These are phyloP conservation scores for Wallacemonas rigidus DNA, from an alignment of 208 protist species.

Conservation along the genomic window DNA sequence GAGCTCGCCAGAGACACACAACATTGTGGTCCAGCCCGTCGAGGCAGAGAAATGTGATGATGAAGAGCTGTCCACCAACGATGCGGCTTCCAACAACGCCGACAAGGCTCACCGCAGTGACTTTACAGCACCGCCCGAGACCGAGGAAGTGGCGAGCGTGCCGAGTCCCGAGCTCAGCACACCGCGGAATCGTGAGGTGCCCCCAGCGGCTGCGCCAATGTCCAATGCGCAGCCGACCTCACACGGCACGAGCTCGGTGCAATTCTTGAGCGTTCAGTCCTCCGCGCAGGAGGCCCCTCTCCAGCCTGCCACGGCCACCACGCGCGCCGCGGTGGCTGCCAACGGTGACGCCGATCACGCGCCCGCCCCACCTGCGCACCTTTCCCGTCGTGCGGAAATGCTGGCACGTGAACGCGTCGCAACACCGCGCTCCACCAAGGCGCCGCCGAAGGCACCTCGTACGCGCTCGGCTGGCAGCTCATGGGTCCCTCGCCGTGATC, in stretches of 20 bases:
- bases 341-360: neutral
- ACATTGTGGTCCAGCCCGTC: neutral
- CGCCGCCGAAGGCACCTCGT: constrained; percentile 20
- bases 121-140: neutral
- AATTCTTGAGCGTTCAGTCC: constrained; percentile 14
- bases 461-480: constrained; percentile 26
- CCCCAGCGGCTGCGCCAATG: neutral
- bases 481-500: constrained; percentile 1
- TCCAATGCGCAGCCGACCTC: neutral
- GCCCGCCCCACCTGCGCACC: constrained; percentile 17
- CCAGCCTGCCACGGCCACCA: constrained; percentile 5
- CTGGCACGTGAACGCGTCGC: constrained; percentile 7
- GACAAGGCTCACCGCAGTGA: too few species aligned
- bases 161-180: constrained; percentile 12
- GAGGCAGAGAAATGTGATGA: neutral
- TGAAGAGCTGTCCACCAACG: constrained; percentile 6
- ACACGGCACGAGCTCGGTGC: constrained; percentile 9
- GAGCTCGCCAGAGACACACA: neutral
- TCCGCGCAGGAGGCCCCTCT: constrained; percentile 15
- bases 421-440: constrained; percentile 15
- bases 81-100: neutral
- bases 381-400: constrained; percentile 24
- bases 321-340: neutral
- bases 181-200: neutral
- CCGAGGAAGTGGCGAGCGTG: constrained; percentile 6